Base-by-base conservation (phyloP, 2,329 filamentous ascomycete species). In the Rutstroemia sydowiana region DNA sequence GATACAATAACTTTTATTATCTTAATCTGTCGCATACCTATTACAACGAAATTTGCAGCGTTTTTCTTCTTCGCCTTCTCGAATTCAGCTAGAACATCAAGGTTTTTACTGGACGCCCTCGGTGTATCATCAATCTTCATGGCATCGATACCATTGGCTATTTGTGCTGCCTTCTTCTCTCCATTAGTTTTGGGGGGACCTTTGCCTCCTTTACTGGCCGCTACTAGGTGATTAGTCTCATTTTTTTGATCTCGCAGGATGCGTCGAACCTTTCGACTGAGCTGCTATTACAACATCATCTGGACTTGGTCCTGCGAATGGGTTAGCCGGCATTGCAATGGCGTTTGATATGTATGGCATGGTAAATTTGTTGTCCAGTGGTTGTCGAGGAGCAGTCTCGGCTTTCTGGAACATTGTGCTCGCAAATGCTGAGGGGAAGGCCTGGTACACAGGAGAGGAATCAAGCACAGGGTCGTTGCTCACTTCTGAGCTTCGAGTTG, bases 261-360 rank as follows among this genome's bases (percentile, higher is more conserved):
- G 61, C 52, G 62, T 60, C 82, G 83, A 87, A 89, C 86, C 85
- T 88, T 90, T 87, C 71, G 84, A 84, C 75, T 95, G 92, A 61
- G 91, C 92, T 68, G 84, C 82, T 57, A 89, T 77, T 63, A 96
- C 87, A 65, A 93, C 73, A 68, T 96, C 91, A 73, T 97, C 91
- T 60, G 91, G 91, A 70, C 91, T 96, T 51, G 92, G 91, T 67
- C 82, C 81, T 75, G 84, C 75, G 72, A 96, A 96, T 54, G 84
- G 80, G 65, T 81, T 73, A 63, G 75, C 62, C 65, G 70, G 74
- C 65, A 66, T 75, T 51, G 66, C 64, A 18, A 61, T 60, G 45
- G 60, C 59, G 52, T 57, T 59, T 34, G 65, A 62, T 50, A 36
- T 49, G 53, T 71, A 74, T n/a, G 72, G 70, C 45, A 75, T 61